Conservation (phyloP, 129 eudicot species). For the Flaveria ramosissima region DNA sequence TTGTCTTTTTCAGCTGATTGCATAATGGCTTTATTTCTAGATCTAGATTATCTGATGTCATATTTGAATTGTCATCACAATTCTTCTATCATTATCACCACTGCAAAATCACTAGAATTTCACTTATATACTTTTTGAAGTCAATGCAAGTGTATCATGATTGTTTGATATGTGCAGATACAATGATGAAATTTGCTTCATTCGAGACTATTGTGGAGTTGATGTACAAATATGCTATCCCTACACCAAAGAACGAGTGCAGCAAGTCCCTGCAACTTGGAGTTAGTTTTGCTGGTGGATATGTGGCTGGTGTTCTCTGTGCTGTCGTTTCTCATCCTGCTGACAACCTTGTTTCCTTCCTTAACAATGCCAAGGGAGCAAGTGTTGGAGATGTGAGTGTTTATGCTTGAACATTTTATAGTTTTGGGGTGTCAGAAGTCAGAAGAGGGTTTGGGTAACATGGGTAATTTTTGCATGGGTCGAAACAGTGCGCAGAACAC, state of each 20-base stretch:
- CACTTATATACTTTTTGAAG: neutral
- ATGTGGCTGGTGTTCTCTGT: constrained; percentile 92
- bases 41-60: neutral
- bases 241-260: constrained; percentile 82
- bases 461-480: no score
- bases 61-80: neutral
- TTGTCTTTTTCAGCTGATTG: neutral
- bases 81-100: neutral
- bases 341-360: constrained; percentile 94
- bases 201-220: constrained; percentile 91
- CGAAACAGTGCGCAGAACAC: no score
- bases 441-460: no score
- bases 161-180: constrained; percentile 55
- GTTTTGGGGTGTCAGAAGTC: no score
- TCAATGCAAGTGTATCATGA: neutral
- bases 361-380: constrained; percentile 98
- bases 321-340: constrained; percentile 98
- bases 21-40: neutral
- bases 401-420: constrained; percentile 8
- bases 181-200: constrained; percentile 99
- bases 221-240: constrained; percentile 81
- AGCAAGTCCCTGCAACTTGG: constrained; percentile 90
- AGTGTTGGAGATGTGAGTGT: constrained; percentile 91
- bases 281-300: constrained; percentile 97
- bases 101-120: neutral